Conservation (phyloP, 2,329 filamentous ascomycete genomes). For the Fusarium brachygibbosum region DNA sequence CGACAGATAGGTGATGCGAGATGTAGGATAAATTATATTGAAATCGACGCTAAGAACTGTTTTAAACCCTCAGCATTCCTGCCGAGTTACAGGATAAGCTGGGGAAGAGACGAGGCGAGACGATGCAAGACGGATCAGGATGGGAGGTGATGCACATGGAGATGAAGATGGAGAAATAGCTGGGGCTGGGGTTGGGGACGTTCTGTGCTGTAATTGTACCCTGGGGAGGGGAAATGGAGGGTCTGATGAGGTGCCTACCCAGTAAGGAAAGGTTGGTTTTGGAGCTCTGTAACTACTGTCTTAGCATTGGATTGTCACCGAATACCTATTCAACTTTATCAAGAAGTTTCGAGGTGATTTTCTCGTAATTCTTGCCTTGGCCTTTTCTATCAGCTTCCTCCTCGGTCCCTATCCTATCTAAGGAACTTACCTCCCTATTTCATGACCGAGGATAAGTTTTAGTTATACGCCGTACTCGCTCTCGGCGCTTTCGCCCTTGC, state of each 20-base stretch:
- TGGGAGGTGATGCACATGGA: slow-evolving; percentile 2
- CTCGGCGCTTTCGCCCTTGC: slow-evolving; percentile 30
- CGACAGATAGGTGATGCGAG: not conserved
- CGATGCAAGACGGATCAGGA: slow-evolving; percentile 12
- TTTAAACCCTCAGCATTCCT: slow-evolving; percentile 24
- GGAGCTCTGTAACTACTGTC: slow-evolving; percentile 34
- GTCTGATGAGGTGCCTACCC: slow-evolving; percentile 34
- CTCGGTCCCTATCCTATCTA: not conserved
- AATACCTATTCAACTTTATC: slow-evolving; percentile 11
- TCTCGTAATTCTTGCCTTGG: not conserved
- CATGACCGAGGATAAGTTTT: not conserved
- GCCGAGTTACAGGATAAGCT: slow-evolving; percentile 3
- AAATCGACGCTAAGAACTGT: slow-evolving; percentile 11
- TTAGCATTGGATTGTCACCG: slow-evolving; percentile 5
- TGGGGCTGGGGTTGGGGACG: slow-evolving; percentile 37
- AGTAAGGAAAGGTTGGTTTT: slow-evolving; percentile 38
- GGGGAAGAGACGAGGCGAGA: slow-evolving; percentile 2
- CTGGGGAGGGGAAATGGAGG: slow-evolving; percentile 26
- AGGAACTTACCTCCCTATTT: not conserved
- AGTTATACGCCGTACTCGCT: slow-evolving; percentile 22
- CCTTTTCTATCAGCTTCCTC: slow-evolving; percentile 3
- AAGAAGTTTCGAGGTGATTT: not conserved
- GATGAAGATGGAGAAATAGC: slow-evolving; percentile 37
- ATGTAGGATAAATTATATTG: slow-evolving; percentile 21
- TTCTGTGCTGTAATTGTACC: slow-evolving; percentile 7